These are phyloP conservation scores for Clarkia xantiana DNA, from an alignment of 345 rosid genomes.

Conservation along the genomic window DNA sequence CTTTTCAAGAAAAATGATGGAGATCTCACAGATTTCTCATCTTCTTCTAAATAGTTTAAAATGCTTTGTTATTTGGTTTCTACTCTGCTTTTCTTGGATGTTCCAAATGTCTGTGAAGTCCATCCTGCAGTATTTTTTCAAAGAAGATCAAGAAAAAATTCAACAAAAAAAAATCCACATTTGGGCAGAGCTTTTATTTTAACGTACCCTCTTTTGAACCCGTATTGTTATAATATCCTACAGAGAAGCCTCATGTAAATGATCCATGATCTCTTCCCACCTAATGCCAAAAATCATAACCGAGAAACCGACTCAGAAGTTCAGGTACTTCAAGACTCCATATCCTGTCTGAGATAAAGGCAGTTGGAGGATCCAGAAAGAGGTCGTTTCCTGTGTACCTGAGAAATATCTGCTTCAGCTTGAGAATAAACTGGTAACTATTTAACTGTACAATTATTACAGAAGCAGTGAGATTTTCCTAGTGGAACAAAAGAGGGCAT, in stretches of 20 bases:
- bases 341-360: conserved; percentile 33
- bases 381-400: conserved; percentile 94
- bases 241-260: conserved; percentile 89
- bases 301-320: too few relatives aligned
- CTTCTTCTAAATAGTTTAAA: conserved; percentile 77
- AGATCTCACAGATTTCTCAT: conserved; percentile 61
- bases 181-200: neutral
- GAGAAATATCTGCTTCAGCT: conserved; percentile 7
- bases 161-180: neutral
- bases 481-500: too few relatives aligned
- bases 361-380: conserved; percentile 85
- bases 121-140: conserved; percentile 48
- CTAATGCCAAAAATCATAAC: too few relatives aligned
- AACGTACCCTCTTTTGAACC: conserved; percentile 80
- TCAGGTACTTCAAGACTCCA: conserved; percentile 71
- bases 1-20: neutral
- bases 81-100: conserved; percentile 81
- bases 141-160: conserved; percentile 7
- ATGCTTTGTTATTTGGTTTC: conserved; percentile 77
- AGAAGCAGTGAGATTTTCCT: too few relatives aligned
- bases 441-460: neutral
- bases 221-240: conserved; percentile 84
- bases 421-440: neutral
- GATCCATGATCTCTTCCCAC: conserved; percentile 96
- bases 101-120: conserved; percentile 82